Percentiles rank a stretch among this genome's conserved stretches.
Evolutionary conservation across 2,329 filamentous ascomycete genomes (phyloP).

Genomic region (Monilinia aucupariae): DNA sequence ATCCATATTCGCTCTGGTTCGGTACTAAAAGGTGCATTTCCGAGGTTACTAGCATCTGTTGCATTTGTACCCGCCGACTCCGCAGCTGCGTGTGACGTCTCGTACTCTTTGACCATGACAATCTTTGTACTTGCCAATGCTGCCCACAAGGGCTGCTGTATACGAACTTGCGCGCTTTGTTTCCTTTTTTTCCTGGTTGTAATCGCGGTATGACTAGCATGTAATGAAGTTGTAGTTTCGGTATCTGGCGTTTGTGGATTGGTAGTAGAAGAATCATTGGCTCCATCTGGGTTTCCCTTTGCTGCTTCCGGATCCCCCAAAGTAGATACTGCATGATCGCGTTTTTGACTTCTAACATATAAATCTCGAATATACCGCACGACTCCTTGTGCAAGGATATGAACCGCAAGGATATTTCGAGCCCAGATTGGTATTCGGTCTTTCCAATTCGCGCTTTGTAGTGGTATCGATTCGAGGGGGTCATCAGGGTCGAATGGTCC

Average conservation of each 20-base stretch:
- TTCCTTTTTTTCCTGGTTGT: constrained; percentile 77
- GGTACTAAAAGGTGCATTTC: constrained; percentile 66
- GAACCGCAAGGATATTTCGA: constrained; percentile 64
- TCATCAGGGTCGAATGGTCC: constrained; percentile 39
- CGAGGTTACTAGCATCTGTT: constrained; percentile 71
- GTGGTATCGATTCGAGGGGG: constrained; percentile 41
- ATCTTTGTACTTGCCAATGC: constrained; percentile 94
- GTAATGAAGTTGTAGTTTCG: constrained; percentile 27
- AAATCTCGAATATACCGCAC: constrained; percentile 65
- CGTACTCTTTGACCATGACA: constrained; percentile 86
- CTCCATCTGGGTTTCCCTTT: constrained; percentile 46
- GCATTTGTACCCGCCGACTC: constrained; percentile 70
- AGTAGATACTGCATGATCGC: constrained; percentile 43
- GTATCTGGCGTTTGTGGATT: constrained; percentile 26
- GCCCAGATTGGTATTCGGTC: constrained; percentile 57
- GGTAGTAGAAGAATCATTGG: constrained; percentile 40
- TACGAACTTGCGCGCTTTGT: constrained; percentile 84
- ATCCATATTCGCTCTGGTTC: constrained; percentile 74
- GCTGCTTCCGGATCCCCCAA: constrained; percentile 59
- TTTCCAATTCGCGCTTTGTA: constrained; percentile 47
- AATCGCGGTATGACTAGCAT: constrained; percentile 39
- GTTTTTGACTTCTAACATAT: constrained; percentile 57
- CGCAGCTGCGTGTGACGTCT: constrained; percentile 70
- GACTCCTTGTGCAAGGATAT: constrained; percentile 69
- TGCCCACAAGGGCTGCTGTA: constrained; percentile 89